Percentiles rank a stretch among this genome's conserved stretches.
These are phyloP conservation scores for Tinospora cordifolia DNA, from an alignment of 164 flowering plant species.

Conservation along the genomic window DNA sequence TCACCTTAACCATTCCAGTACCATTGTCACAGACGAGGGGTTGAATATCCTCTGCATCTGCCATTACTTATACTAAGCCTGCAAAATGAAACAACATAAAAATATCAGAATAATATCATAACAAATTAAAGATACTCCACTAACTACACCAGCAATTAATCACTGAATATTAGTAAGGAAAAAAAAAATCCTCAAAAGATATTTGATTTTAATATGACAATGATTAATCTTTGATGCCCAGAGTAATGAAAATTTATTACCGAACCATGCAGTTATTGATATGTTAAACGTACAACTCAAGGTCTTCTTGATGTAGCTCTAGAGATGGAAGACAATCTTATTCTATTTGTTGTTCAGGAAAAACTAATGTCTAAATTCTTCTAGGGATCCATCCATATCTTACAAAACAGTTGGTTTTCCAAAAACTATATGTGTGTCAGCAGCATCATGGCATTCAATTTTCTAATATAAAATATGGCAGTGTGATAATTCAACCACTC, in stretches of 20 bases:
- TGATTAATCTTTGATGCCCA: not conserved
- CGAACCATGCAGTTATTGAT: not conserved
- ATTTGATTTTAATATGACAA: not conserved
- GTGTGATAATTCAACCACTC: too few relatives aligned
- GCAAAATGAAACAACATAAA: not conserved
- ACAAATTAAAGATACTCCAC: not conserved
- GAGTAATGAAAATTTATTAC: too few relatives aligned
- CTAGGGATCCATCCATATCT: too few relatives aligned
- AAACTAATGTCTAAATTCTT: too few relatives aligned
- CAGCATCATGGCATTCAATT: too few relatives aligned
- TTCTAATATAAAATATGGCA: too few relatives aligned
- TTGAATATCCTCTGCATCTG: constrained; percentile 54
- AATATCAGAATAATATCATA: not conserved
- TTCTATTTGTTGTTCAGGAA: too few relatives aligned
- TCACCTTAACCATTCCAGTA: constrained; percentile 70
- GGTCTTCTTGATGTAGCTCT: too few relatives aligned
- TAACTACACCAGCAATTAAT: not conserved
- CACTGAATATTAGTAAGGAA: not conserved
- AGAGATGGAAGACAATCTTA: too few relatives aligned
- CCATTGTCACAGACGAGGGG: constrained; percentile 72
- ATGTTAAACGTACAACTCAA: too few relatives aligned
- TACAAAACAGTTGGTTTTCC: too few relatives aligned
- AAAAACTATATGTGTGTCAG: too few relatives aligned
- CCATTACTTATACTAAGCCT: constrained; percentile 31
- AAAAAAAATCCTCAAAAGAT: not conserved